Evolutionary conservation across 495 filamentous ascomycete genomes (phyloP), one percentile per base, ranked within the genome.

Genomic region (Sphaerosporella brunnea): DNA sequence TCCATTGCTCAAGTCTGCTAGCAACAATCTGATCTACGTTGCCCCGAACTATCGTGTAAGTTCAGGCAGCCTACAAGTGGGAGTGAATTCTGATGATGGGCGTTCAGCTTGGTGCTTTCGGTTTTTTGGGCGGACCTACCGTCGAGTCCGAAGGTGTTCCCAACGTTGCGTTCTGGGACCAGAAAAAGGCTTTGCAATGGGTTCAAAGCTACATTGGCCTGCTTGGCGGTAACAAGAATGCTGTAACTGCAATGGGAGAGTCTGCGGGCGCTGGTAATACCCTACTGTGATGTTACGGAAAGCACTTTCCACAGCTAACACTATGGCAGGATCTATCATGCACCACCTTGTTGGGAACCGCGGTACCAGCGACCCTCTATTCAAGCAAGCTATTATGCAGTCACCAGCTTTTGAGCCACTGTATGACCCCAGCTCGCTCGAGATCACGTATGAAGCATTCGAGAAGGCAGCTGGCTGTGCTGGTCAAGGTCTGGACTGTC

Each of bases 181-280:
- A 72, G 40, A 51, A 68, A 11, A 66, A 66, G 8, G 68, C 63
- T 0, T 60, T 72, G 51, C 65, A 72, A 59, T 75, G 72, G 72
- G 70, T 74, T 1, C 70, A 73, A 36, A 62, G 59, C 19, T 59
- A 74, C 47, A 72, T 75, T 47, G 53, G 57, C 42, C 62, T 68
- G 3, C 67, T 74, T 38, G 71, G 70, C 11, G 72, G 72, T 2
- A 65, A 73, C 51, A 66, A 68, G 11, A 52, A 52, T 23, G 64
- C 69, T 13, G 70, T 73, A 2, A 73, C 69, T 0, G 66, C 72
- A 8, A 69, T 68, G 65, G 72, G 70, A 21, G 67, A 70, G 32
- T 71, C 68, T 11, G 58, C 61, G 38, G 53, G 60, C 23, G 54
- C 28, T 32, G 36, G 36, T 43, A 16, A 43, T 7, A 5, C 24